Evolutionary conservation across 2,329 filamentous ascomycete genomes (phyloP), one percentile per base, ranked within the genome.

Genomic region (Xylaria sp.): DNA sequence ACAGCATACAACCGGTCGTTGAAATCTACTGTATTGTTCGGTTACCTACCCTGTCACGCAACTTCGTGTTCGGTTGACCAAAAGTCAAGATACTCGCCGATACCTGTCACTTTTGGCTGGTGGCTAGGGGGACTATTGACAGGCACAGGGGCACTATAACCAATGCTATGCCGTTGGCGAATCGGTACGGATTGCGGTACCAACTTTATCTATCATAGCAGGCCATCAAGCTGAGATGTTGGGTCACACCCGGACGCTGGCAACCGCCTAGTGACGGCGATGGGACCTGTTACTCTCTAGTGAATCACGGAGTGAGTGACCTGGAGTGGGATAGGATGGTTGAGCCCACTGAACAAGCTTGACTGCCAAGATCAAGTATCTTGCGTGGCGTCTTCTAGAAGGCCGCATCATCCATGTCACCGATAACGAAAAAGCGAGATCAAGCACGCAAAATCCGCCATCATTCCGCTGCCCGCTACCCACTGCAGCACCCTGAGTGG

Each of bases 291-390:
- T 66, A 69, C 67, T 69, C 38, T 46, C 53, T 42, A 61, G 67
- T 58, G 53, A 69, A 58, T 62, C 51, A 65, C 59, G 51, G 46
- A 57, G 28, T 3, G 36, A 31, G 46, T 40, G 59, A n/a, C 59
- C 59, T 58, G 49, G 57, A 38, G 58, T 20, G 48, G 60, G 57
- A 57, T 38, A 23, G 10, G 33, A 31, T 31, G 56, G 48, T 33
- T n/a, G 59, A 69, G 33, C 51, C 67, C 67, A 69, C 67, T 67
- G 67, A 69, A 67, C 67, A 69, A 69, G 67, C 67, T 69, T 67
- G 60, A 40, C 17, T 15, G 67, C 67, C 64, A 69, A 67, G 67
- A 56, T 6, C 13, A 56, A 31, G 49, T 36, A 38, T 65, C 58
- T 56, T 59, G 59, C 63, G 63, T 67, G 65, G 67, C 60, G 67